Conservation (phyloP, 2,329 filamentous ascomycete genomes). For the Microdochium trichocladiopsis region DNA sequence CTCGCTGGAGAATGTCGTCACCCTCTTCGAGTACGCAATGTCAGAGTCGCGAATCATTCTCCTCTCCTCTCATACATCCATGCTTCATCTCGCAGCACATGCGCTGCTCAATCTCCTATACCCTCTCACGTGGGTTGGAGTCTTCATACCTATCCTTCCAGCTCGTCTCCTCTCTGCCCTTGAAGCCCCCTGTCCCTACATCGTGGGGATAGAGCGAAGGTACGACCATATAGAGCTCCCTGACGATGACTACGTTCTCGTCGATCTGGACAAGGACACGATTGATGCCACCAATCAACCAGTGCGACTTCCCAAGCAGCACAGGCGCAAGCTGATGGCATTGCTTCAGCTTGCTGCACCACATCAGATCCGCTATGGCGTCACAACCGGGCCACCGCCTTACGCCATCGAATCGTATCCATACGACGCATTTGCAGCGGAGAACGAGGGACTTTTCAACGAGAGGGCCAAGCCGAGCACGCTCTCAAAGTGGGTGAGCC, state of each 20-base stretch:
- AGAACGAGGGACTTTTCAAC: constrained; percentile 75
- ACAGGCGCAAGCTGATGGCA: constrained; percentile 81
- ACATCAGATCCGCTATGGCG: constrained; percentile 79
- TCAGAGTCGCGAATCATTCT: constrained; percentile 94
- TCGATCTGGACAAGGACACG: constrained; percentile 85
- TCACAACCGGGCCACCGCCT: constrained; percentile 79
- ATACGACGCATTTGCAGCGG: constrained; percentile 81
- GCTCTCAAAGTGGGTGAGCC: constrained; percentile 77
- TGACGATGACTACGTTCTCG: constrained; percentile 90
- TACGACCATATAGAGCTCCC: constrained; percentile 84
- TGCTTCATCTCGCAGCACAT: constrained; percentile 89
- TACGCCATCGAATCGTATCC: constrained; percentile 93
- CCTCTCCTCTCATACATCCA: constrained; percentile 88
- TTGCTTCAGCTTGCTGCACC: constrained; percentile 85
- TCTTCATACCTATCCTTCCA: constrained; percentile 88
- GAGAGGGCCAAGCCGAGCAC: constrained; percentile 62
- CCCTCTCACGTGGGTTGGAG: constrained; percentile 85
- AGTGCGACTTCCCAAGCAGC: constrained; percentile 75
- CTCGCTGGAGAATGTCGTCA: constrained; percentile 86
- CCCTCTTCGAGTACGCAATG: constrained; percentile 87
- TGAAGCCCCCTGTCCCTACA: constrained; percentile 93
- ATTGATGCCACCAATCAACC: constrained; percentile 80
- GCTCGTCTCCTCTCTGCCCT: constrained; percentile 82
- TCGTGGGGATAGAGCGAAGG: constrained; percentile 88
- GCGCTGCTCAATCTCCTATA: constrained; percentile 83